Conservation (phyloP, 2,329 filamentous ascomycete species). For the Trichophyton simii region DNA sequence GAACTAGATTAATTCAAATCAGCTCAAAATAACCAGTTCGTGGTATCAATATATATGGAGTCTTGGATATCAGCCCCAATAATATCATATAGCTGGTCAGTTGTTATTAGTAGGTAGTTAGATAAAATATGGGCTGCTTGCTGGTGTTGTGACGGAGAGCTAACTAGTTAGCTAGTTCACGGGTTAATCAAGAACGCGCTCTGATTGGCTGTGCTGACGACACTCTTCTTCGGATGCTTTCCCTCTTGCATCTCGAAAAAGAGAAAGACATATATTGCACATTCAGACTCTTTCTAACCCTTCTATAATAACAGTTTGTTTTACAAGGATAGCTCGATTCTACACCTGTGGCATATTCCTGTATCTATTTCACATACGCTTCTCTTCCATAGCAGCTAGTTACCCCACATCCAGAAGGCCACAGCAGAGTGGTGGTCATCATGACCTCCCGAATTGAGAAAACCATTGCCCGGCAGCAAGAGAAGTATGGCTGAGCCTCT, state of each 20-base stretch:
- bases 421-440: neutral
- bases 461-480: conserved; percentile 62
- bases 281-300: neutral
- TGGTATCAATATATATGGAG: no score
- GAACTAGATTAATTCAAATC: no score
- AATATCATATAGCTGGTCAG: no score
- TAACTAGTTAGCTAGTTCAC: no score
- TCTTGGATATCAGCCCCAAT: no score
- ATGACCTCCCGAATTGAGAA: conserved; percentile 48
- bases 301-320: neutral
- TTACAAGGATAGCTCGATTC: neutral
- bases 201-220: conserved; percentile 1
- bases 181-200: neutral
- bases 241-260: neutral
- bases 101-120: neutral
- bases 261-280: neutral
- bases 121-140: neutral
- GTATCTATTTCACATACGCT: neutral
- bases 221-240: neutral
- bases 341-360: neutral
- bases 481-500: conserved; percentile 43
- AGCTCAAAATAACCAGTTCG: no score
- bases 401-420: neutral
- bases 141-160: neutral
- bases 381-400: neutral